Base-by-base conservation (phyloP, 2,329 filamentous ascomycete genomes). In the Raffaelea deltoideospora region DNA sequence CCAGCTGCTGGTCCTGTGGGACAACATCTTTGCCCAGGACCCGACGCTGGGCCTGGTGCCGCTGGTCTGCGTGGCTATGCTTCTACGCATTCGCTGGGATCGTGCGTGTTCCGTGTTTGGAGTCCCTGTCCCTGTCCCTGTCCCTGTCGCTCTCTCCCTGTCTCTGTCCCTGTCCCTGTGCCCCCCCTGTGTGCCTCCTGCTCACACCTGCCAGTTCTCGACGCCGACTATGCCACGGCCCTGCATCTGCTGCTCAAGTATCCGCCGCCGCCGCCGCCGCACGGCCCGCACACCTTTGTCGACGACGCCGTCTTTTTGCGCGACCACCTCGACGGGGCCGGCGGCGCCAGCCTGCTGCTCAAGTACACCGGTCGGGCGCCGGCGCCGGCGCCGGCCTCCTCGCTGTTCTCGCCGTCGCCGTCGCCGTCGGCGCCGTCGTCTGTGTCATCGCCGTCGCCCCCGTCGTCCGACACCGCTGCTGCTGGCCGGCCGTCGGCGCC, bases 31-130 rank as follows among this genome's bases (percentile, higher is more conserved):
- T 53, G 82, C 87, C 2, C 75, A 92, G 49, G 87, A 94, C 48
- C 70, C 88, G 8, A 69, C 72, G 1, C 59, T 94, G 21, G 75
- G 86, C 34, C 62, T 96, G 23, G 75, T 96, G 46, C 85, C 96
- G 50, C 67, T 90, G 38, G 77, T 95, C n/a, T 95, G 87, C 47
- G 76, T 95, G 35, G 79, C 86, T 6, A 96, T 98, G 87, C 64
- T 98, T 19, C 64, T 98, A 32, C 74, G 90, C 35, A 85, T 96
- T 47, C 75, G 88, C 39, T 95, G 87, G 87, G 74, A 87, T 47
- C 61, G 83, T 90, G 60, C 63, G 79, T 58, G n/a, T 4, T 20
- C 9, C 24, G 13, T 26, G 23, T 30, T 30, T 30, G 15, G 4
- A 4, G 15, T 30, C 13, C n/a, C 10, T 19, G 4, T 18, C 28